Conservation (phyloP, 139 green algal species). For the Helicosporidium sp. region DNA sequence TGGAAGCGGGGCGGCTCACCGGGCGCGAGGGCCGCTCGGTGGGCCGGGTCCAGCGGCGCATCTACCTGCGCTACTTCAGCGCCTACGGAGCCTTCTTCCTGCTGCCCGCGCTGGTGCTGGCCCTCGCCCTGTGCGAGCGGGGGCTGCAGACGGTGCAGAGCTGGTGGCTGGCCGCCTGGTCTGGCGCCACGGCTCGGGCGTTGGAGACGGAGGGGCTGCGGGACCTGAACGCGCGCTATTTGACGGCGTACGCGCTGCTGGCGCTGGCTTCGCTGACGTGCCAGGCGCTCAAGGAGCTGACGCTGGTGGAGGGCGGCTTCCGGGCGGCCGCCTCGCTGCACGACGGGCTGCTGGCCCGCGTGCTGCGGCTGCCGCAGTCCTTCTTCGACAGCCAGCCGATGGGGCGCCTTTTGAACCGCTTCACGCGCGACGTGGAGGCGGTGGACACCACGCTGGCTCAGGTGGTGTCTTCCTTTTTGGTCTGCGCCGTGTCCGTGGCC, state of each 20-base stretch:
- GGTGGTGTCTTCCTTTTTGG: conserved; percentile 30
- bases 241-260: conserved; percentile 45
- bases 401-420: conserved; percentile 61
- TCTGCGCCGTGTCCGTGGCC: conserved; percentile 24
- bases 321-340: conserved; percentile 26
- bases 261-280: conserved; percentile 34
- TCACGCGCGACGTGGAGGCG: conserved; percentile 63
- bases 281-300: conserved; percentile 15
- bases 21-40: conserved; percentile 46
- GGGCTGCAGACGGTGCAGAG: conserved; percentile 49
- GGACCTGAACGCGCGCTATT: conserved; percentile 42
- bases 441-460: conserved; percentile 37
- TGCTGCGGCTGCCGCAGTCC: conserved; percentile 57
- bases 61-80: conserved; percentile 58
- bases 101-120: conserved; percentile 33
- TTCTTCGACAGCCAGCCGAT: conserved; percentile 74
- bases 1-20: conserved; percentile 6
- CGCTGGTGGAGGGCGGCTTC: conserved; percentile 28
- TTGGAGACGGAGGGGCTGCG: conserved; percentile 51
- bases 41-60: conserved; percentile 36
- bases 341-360: conserved; percentile 19
- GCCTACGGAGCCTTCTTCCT: conserved; percentile 39
- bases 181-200: conserved; percentile 21
- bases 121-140: conserved; percentile 14
- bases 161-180: conserved; percentile 49